Percentiles rank a stretch among this genome's conserved stretches.
phyloP scores from a whole-genome alignment of 1,284 basidiomycete genomes.

The Apiotrichum veenhuisii region DNA sequence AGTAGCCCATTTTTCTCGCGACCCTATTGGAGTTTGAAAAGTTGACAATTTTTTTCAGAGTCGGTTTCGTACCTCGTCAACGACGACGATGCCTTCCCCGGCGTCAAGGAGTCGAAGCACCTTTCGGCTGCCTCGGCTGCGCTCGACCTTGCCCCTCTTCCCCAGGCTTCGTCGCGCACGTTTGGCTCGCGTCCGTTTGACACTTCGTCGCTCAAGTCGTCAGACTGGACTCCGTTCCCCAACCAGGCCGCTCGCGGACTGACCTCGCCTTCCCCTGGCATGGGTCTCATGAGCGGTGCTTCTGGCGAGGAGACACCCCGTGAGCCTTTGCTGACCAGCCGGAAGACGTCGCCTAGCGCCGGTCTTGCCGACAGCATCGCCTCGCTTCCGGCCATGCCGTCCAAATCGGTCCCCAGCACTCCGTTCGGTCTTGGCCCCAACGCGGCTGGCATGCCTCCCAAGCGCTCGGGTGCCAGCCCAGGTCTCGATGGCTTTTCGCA shows the following conservation, averaged over 20 bases:
- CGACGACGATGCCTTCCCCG: constrained; percentile 80
- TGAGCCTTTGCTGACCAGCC: constrained; percentile 16
- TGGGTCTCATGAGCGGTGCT: constrained; percentile 39
- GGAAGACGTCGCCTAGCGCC: constrained; percentile 35
- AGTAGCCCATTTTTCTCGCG: constrained; percentile 9
- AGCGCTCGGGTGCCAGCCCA: constrained; percentile 36
- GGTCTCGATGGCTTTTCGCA: constrained; percentile 38
- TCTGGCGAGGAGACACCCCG: constrained; percentile 43
- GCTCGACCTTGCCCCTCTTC: constrained; percentile 82
- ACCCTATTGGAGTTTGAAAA: no score
- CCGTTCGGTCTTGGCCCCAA: constrained; percentile 40
- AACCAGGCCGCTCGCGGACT: constrained; percentile 50
- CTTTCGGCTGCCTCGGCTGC: constrained; percentile 87
- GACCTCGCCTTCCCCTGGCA: constrained; percentile 54
- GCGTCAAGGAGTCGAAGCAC: constrained; percentile 54
- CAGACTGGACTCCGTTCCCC: constrained; percentile 90
- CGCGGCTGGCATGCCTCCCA: constrained; percentile 23
- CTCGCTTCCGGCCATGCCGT: constrained; percentile 47
- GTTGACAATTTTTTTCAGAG: constrained; percentile 54
- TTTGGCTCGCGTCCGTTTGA: constrained; percentile 59
- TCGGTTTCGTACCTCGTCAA: constrained; percentile 87
- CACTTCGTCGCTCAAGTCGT: constrained; percentile 60
- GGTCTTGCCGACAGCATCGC: constrained; percentile 48
- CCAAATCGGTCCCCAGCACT: constrained; percentile 48
- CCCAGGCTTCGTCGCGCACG: constrained; percentile 71